Evolutionary conservation across 2,329 filamentous ascomycete genomes (phyloP), one percentile per base, ranked within the genome.

Genomic region (Amesomyces nigricolor): DNA sequence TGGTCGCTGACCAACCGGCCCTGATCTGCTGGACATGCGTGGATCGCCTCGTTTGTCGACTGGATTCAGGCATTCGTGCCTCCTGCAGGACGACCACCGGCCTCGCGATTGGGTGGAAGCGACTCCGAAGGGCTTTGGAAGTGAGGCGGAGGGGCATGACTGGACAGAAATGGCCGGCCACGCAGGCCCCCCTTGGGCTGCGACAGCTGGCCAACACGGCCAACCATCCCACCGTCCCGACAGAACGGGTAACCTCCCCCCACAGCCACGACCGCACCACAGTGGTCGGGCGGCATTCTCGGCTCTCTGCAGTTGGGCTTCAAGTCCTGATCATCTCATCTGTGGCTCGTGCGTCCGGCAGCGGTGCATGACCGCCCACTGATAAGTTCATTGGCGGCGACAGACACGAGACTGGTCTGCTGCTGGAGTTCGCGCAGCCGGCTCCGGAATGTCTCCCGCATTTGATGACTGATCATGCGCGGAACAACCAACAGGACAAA

Each of bases 61-160:
- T 51, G 58, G 52, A 56, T 56, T 51, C 47, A 45, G 51, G 49
- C 56, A 61, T 58, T 51, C 54, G 43, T 52, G 44, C 14, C 30
- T 44, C 26, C 51, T 60, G 61, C 58, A 58, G 57, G 58, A 32
- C 54, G 48, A 16, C 61, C 59, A 62, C 58, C 53, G 46, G 14
- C 5, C n/a, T 26, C 30, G 6, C 57, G 54, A 63, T 64, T 64
- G 63, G 63, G 37, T 30, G 42, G 26, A n/a, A 19, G 17, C 17
- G 17, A 19, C 17, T 19, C 17, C 17, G 17, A 19, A 26, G 16
- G 11, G 39, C 19, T 17, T 4, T 35, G 13, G n/a, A 58, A 64
- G 62, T 63, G 62, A 64, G 63, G 63, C 62, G 60, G 51, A 9
- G 30, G 19, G 16, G 48, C 45, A 30, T 43, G 58, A 64, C 51